A percentile compares a stretch with the other conserved stretches of the same genome.
Evolutionary conservation across 2,329 filamentous ascomycete genomes (phyloP).

Genomic region (Hypomyces perniciosus): DNA sequence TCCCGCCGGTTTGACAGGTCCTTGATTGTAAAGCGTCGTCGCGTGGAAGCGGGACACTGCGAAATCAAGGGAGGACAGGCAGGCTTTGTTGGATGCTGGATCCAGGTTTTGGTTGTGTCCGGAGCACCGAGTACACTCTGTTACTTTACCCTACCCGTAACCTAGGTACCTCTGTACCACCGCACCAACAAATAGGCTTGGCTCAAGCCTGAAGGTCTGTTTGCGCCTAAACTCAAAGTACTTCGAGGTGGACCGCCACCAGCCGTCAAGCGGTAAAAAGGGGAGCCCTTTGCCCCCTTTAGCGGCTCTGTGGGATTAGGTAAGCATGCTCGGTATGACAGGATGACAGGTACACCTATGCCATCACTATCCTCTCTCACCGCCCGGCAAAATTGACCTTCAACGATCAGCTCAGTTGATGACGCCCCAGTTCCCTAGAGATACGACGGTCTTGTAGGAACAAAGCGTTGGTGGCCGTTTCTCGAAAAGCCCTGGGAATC

Average conservation of each 20-base stretch:
- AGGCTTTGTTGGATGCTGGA: conserved; percentile 24
- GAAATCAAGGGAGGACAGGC: conserved; percentile 4
- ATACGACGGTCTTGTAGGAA: neutral
- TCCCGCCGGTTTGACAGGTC: conserved; percentile 10
- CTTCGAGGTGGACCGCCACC: conserved; percentile 1
- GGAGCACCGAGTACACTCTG: conserved; percentile 1
- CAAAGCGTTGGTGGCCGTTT: neutral
- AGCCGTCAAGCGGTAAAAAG: neutral
- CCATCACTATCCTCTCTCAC: conserved; percentile 16
- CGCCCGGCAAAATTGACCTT: conserved; percentile 24
- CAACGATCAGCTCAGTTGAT: neutral
- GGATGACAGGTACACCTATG: neutral
- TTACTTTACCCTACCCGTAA: conserved; percentile 8
- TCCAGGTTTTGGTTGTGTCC: conserved; percentile 28
- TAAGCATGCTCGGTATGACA: conserved; percentile 5
- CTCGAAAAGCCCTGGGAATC: neutral
- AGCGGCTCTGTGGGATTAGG: conserved; percentile 1
- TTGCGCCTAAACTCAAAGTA: neutral
- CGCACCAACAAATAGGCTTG: conserved; percentile 2
- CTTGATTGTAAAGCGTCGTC: conserved; percentile 10
- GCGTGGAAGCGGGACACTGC: conserved; percentile 14
- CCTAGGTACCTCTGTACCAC: neutral
- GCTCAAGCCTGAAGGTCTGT: neutral
- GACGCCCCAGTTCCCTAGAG: neutral
- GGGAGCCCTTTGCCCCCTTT: neutral